phyloP scores from a whole-genome alignment of 2,329 filamentous ascomycete genomes.

The Colletotrichum sp. region DNA sequence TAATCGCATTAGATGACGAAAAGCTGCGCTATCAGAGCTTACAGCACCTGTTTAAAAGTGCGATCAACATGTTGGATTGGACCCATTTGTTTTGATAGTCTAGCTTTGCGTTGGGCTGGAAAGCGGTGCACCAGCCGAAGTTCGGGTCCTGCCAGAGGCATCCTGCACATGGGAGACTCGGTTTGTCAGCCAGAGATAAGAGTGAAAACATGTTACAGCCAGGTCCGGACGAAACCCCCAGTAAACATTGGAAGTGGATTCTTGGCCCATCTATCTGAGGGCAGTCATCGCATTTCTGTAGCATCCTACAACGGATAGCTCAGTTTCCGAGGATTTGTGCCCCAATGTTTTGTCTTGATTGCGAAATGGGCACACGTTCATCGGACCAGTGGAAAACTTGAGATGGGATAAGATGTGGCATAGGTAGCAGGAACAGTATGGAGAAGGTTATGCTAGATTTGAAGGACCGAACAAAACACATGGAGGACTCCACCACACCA shows the following conservation, averaged over 20 bases:
- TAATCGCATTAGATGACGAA: not conserved
- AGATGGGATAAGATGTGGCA: not conserved
- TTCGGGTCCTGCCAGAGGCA: not conserved
- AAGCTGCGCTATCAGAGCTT: not conserved
- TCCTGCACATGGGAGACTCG: not conserved
- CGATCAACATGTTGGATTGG: not conserved
- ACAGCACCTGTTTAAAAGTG: not conserved
- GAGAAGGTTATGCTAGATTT: not conserved
- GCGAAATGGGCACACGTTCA: not conserved
- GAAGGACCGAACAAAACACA: not conserved
- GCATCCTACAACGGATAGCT: not conserved
- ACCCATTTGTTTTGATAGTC: fast-evolving
- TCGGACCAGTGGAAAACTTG: not conserved
- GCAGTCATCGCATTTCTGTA: not conserved
- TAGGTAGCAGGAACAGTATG: not conserved
- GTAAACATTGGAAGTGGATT: not conserved
- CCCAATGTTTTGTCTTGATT: not conserved
- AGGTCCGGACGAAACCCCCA: not conserved
- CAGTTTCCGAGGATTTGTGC: not conserved
- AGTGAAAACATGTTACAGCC: not conserved
- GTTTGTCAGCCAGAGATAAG: not conserved
- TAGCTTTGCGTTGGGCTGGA: not conserved
- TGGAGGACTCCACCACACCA: not conserved
- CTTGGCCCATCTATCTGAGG: not conserved
- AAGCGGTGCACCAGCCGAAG: not conserved